Base-by-base conservation (phyloP, 169 alveolate species). In the Plasmodium adleri region DNA sequence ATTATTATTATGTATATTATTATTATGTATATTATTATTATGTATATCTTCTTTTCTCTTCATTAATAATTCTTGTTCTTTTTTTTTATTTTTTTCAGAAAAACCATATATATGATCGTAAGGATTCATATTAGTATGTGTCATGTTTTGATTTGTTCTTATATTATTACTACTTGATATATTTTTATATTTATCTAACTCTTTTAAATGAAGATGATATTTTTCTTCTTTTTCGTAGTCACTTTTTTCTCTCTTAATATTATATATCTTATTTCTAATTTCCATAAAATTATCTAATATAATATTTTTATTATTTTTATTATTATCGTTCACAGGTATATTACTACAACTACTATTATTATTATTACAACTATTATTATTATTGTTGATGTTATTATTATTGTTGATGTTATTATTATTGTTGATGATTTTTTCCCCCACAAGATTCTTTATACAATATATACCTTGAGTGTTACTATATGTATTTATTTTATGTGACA, bases 191-290 rank as follows among this genome's bases (percentile, higher is more conserved):
- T 78, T 78, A 0, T 78, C 89, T 24, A 49, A 59, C 49, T 45
- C 67, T 47, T 54, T 64, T 66, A 52, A 20, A 66, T 78, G 63
- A 22, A 22, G 17, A 50, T 28, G 15, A 32, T 78, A 78, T 4
- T 73, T 73, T 20, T 78, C 76, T n/a, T 64, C 89, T 43, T 78
- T 63, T 43, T 78, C 89, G 54, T 58, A 66, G 0, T 49, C 78
- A n/a, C 17, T 52, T 45, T 60, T 78, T 70, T 78, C 89, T 7
- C 63, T 78, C 67, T 78, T 78, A n/a, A 78, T 64, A 71, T 78
- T 78, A 39, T 78, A 52, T 39, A 78, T 24, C 66, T 52, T 64
- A 6, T 78, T 76, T 28, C 67, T 78, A 5, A 64, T 56, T 20
- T 78, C 63, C 26, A 50, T 20, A 6, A 63, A 32, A 39, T 49